Evolutionary conservation across 257 asterid genomes (phyloP).

Genomic region (Solanum neorickii): DNA sequence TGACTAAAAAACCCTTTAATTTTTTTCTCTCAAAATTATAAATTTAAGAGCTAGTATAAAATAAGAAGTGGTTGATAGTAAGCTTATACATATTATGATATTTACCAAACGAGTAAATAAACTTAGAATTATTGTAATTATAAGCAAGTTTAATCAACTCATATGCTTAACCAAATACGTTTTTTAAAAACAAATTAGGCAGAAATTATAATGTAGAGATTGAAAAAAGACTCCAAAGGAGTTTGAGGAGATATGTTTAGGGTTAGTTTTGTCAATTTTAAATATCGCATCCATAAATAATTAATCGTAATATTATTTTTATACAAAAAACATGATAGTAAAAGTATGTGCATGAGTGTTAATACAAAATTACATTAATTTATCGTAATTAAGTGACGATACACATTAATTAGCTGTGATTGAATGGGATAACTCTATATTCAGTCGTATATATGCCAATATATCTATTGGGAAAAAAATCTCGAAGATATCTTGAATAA

Average conservation of each 20-base stretch:
- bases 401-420: too few species aligned
- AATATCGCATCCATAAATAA: neutral
- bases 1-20: neutral
- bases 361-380: neutral
- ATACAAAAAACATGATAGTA: neutral
- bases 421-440: neutral
- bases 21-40: too few species aligned
- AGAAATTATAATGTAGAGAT: neutral
- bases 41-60: neutral
- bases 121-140: too few species aligned
- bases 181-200: fast-evolving
- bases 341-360: neutral
- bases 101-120: neutral
- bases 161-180: neutral
- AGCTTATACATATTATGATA: neutral
- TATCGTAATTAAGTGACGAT: too few species aligned
- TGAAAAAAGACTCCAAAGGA: neutral
- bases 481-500: neutral
- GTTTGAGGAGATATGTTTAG: neutral
- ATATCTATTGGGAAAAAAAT: neutral
- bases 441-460: neutral
- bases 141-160: too few species aligned
- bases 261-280: neutral
- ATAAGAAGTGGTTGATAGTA: neutral
- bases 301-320: too few species aligned